Base-by-base conservation (phyloP, 768 basidiomycete species). In the Tricholoma hemisulphureum region DNA sequence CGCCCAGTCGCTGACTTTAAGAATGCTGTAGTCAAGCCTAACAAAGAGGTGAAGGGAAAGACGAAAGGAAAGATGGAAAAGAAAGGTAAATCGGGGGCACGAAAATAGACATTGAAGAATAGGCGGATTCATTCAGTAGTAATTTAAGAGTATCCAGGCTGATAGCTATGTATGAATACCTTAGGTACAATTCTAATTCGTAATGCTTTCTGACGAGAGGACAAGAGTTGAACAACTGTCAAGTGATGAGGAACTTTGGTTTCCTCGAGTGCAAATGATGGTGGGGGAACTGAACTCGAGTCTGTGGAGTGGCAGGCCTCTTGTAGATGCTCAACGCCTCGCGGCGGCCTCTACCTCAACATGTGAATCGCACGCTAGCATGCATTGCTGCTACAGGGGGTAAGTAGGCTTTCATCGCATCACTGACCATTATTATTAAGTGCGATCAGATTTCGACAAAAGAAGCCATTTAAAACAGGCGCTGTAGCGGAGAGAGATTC, bases 31-130 rank as follows among this genome's bases (percentile, higher is more conserved):
- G 51, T 31, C 13, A 66, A 66, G 48, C 50, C 59, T 49, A 56
- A 53, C 51, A 60, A 62, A 26, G 57, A 64, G 55, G 45, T 37
- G 23, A 66, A 66, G 20, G 63, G 58, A n/a, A 66, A 66, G 56
- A 53, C 23, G 31, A 66, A 66, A 18, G 64, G 64, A 18, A 66
- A 64, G 49, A 63, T 61, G 8, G 46, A 28, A 28, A 28, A 28
- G 18, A 49, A 9, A 10, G 46, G 46, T 6, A 49, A 49, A 49
- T 45, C 43, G 14, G 63, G 63, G 29, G 61, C 61, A 18, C 64
- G 55, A 35, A 64, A 55, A 49, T 58, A 54, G 50, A 54, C 48
- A 18, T 23, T 48, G n/a, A 29, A n/a, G 46, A 49, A 49, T 20
- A 49, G 46, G 29, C 18, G 28, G 26, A 49, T 29, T 29, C 28